Evolutionary conservation across 2,329 filamentous ascomycete species (phyloP).

Genomic region (Cercospora berteroae): DNA sequence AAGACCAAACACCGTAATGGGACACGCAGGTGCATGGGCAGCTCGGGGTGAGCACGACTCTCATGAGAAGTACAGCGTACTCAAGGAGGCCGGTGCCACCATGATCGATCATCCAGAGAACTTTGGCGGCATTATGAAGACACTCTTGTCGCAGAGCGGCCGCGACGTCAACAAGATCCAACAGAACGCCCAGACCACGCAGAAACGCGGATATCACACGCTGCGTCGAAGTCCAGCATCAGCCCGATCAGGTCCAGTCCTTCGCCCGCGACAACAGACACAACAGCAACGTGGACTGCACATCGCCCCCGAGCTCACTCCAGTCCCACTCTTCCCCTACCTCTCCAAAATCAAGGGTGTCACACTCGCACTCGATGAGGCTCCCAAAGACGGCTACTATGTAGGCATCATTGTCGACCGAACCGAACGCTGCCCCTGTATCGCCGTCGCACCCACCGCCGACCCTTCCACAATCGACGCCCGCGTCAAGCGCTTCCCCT

Average conservation of each 20-base stretch:
- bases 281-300: slow-evolving; percentile 30
- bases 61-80: slow-evolving; percentile 62
- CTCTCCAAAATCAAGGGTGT: slow-evolving; percentile 31
- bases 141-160: slow-evolving; percentile 52
- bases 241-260: slow-evolving; percentile 18
- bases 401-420: slow-evolving; percentile 67
- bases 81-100: slow-evolving; percentile 64
- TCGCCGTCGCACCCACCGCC: slow-evolving; percentile 58
- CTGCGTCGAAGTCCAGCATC: slow-evolving; percentile 23
- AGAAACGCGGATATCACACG: slow-evolving; percentile 52
- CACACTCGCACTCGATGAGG: slow-evolving; percentile 26
- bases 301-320: slow-evolving; percentile 30
- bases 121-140: slow-evolving; percentile 67
- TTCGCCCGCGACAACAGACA: slow-evolving; percentile 7
- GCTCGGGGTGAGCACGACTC: slow-evolving; percentile 65
- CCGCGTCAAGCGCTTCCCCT: slow-evolving; percentile 57
- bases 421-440: slow-evolving; percentile 59
- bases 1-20: slow-evolving; percentile 67
- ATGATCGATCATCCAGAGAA: slow-evolving; percentile 75
- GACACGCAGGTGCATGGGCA: slow-evolving; percentile 73
- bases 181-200: slow-evolving; percentile 37
- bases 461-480: slow-evolving; percentile 45
- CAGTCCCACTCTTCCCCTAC: slow-evolving; percentile 32
- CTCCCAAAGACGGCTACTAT: slow-evolving; percentile 41
- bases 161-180: slow-evolving; percentile 42